Evolutionary conservation across 2,329 filamentous ascomycete genomes (phyloP).

Genomic region (Aspergillus sp.): DNA sequence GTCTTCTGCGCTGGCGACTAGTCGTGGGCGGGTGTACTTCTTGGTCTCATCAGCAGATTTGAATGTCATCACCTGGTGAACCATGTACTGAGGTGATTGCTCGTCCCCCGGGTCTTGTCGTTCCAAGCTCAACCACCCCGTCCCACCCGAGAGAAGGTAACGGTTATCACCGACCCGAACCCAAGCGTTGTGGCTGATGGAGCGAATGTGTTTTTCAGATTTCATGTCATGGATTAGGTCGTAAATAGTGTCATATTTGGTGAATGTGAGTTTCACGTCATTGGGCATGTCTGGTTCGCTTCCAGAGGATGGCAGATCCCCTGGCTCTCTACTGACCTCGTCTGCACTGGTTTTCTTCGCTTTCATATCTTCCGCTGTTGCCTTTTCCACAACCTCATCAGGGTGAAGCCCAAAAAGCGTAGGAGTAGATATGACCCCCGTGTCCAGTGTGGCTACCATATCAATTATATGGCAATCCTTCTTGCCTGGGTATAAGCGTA

Average conservation of each 20-base stretch:
- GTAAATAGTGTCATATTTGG: slow-evolving; percentile 87
- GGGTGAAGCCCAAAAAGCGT: slow-evolving; percentile 93
- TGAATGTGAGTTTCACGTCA: slow-evolving; percentile 67
- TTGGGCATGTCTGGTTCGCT: slow-evolving; percentile 24
- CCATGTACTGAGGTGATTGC: slow-evolving; percentile 25
- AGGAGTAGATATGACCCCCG: slow-evolving; percentile 84
- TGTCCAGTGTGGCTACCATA: slow-evolving; percentile 82
- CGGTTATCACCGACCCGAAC: slow-evolving; percentile 70
- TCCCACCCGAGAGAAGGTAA: slow-evolving; percentile 68
- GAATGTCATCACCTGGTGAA: slow-evolving; percentile 34
- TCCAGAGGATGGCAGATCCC: background rate
- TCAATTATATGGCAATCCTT: slow-evolving; percentile 92
- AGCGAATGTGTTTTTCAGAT: slow-evolving; percentile 74
- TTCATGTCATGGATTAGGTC: slow-evolving; percentile 83
- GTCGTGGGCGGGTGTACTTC: slow-evolving; percentile 67
- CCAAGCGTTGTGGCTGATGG: slow-evolving; percentile 76
- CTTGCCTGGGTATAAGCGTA: slow-evolving; percentile 79
- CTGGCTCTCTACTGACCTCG: slow-evolving; percentile 36
- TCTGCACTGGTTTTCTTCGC: slow-evolving; percentile 36
- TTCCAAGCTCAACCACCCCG: slow-evolving; percentile 60
- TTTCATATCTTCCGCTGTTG: slow-evolving; percentile 62
- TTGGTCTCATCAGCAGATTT: slow-evolving; percentile 33
- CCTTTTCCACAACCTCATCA: slow-evolving; percentile 68
- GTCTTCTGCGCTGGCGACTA: slow-evolving; percentile 64
- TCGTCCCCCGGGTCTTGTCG: slow-evolving; percentile 9